Evolutionary conservation across 1,284 basidiomycete genomes (phyloP), one percentile per base, ranked within the genome.

Genomic region (Ustilago esculenta): DNA sequence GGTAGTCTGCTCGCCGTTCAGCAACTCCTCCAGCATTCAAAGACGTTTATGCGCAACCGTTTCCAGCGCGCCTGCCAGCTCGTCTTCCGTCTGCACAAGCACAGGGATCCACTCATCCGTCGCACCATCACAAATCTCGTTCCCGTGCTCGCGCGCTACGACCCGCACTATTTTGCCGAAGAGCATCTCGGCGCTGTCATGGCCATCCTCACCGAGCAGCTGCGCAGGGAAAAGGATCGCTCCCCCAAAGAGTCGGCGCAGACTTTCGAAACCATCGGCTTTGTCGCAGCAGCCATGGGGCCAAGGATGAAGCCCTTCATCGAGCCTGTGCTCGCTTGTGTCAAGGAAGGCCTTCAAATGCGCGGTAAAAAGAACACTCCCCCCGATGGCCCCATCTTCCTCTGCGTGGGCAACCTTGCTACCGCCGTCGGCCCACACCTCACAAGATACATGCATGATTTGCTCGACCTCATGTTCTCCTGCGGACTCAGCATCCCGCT

Each of bases 251-350:
- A 82, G 54, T 55, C 64, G 7, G 51, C 61, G 25, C 73, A 72
- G 64, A 78, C 94, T 0, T 98, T 97, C 81, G 90, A 96, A 75
- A 94, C 96, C 1, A 94, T 99, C 68, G 96, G 96, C 1, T 93
- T 97, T 75, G 92, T 97, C 33, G 92, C 95, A 1, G 88, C 89
- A 29, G 91, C 93, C 43, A 92, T 98, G 45, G 90, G 90, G 24
- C 91, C 92, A 67, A 92, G 94, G 68, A 98, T 98, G 91, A 92
- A 94, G 77, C 90, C 90, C 1, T 98, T 97, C 83, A 87, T 98
- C 42, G 95, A 98, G 64, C 88, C 90, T 3, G 92, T 98, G 57
- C 91, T 98, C 87, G 84, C 85, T 46, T 90, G 92, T 55, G 92
- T 98, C 79, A 97, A 97, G 83, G 87, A 89, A 60, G 92, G 92